Percentiles rank a stretch among this genome's conserved stretches.
These are phyloP conservation scores for Phoma sp. DNA, from an alignment of 2,329 filamentous ascomycete genomes.

Conservation along the genomic window DNA sequence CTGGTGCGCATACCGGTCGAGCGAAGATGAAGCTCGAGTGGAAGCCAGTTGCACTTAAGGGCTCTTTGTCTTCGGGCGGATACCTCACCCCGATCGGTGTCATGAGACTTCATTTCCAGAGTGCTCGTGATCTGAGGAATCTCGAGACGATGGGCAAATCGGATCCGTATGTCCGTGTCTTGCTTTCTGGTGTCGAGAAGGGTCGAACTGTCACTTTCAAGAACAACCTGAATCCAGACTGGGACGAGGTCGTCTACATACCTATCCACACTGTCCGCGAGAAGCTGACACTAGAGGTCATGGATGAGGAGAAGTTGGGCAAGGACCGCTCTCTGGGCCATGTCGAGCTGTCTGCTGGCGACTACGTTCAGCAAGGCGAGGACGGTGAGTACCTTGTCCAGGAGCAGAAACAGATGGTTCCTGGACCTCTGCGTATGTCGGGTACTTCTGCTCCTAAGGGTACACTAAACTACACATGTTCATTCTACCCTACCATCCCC, in stretches of 20 bases:
- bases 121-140: slow-evolving; percentile 82
- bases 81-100: slow-evolving; percentile 95
- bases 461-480: slow-evolving; percentile 76
- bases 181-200: slow-evolving; percentile 89
- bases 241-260: slow-evolving; percentile 94
- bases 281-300: slow-evolving; percentile 86
- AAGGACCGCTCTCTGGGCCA: slow-evolving; percentile 88
- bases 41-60: slow-evolving; percentile 90
- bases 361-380: slow-evolving; percentile 80
- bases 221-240: slow-evolving; percentile 94
- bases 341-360: slow-evolving; percentile 75
- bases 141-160: slow-evolving; percentile 96
- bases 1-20: slow-evolving; percentile 79
- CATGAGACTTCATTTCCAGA: slow-evolving; percentile 90
- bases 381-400: slow-evolving; percentile 81
- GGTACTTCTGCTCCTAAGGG: slow-evolving; percentile 79
- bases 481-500: slow-evolving; percentile 90
- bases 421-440: slow-evolving; percentile 74
- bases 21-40: slow-evolving; percentile 91
- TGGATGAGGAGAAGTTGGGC: slow-evolving; percentile 93
- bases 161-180: slow-evolving; percentile 87
- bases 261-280: slow-evolving; percentile 86
- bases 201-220: slow-evolving; percentile 92
- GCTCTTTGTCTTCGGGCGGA: slow-evolving; percentile 77
- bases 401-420: slow-evolving; percentile 72